Evolutionary conservation across 495 filamentous ascomycete species (phyloP), one percentile per base, ranked within the genome.

Genomic region (Rhizodiscina lignyota): DNA sequence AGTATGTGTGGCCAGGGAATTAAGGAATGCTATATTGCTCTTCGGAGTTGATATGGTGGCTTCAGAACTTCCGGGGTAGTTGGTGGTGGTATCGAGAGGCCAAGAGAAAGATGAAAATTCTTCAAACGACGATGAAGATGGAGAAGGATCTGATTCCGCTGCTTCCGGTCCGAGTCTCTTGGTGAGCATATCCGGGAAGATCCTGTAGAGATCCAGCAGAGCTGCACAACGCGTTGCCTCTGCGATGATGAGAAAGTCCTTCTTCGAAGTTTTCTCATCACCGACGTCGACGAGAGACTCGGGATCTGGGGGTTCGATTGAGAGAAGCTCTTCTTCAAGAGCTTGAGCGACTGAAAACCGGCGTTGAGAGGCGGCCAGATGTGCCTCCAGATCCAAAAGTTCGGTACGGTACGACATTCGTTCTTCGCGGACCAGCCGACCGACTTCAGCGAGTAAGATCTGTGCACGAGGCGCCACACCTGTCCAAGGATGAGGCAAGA

Each of bases 211-310:
- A 26, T 70, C 60, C 40, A 72, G 53, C 2, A 72, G 55, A 0
- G 64, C 67, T 0, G 63, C 63, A 30, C 65, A 68, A 15, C 67
- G 61, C 41, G 69, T 70, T 2, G 63, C 64, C 41, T 72, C 68
- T 8, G 67, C 67, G 42, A 72, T 63, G n/a, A 60, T 58, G 30
- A 71, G 53, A 11, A 71, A 62, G 37, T 72, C 65, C 53, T 64
- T 61, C 21, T 69, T 64, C 6, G 67, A 61, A 0, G 68, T 72
- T 33, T 67, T 63, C 40, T 64, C 60, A 34, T 72, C 68, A 5
- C 64, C 66, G 12, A 66, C 60, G 18, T 62, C 62, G 38, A 68
- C 53, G 4, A 72, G 61, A 32, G 62, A 66, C 4, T 64, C 54
- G 38, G 60, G 59, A 3, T 52, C 40, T 0, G 67, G 68, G 36